Evolutionary conservation across 352 stramenopile species (phyloP), one percentile per base, ranked within the genome.

Genomic region (Phytopythium cucurbitacearum): DNA sequence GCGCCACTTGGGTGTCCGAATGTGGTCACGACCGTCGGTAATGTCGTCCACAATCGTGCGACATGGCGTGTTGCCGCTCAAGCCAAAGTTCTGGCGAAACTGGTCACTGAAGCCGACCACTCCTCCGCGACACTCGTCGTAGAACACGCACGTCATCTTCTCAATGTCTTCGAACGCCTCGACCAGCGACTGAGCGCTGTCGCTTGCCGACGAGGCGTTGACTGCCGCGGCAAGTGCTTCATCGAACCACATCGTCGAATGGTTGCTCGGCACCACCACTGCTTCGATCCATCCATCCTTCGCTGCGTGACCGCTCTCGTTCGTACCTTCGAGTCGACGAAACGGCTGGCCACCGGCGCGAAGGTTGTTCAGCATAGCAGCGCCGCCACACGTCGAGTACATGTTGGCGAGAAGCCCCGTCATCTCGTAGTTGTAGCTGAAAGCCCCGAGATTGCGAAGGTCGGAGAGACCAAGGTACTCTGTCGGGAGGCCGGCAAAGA

Each of bases 141-240:
- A 92, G 52, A 93, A 93, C 41, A 95, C 66, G 48, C 85, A 95
- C 7, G 85, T 91, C 85, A 95, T 95, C 69, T 91, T 91, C 60
- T 93, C 80, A 35, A 94, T 79, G 48, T 93, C 83, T 13, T 75
- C 53, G 13, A 94, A 69, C 7, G 76, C 77, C 34, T 72, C 52
- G 6, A 73, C 48, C 15, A 71, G 63, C 34, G 64, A 21, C 53
- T 65, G 41, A 6, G 56, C 60, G 35, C 52, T 42, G 28, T 63
- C 53, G 53, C 35, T n/a, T 48, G 66, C 42, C 16, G 51, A 66
- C 4, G 67, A 69, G 36, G 54, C 63, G 48, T 78, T 78, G 40
- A 66, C 48, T 13, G 79, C 80, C 10, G 69, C 74, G 41, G 56
- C 64, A 21, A 89, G 56, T 1, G 77, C 80, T 46, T 82, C 73